phyloP scores from a whole-genome alignment of 1,284 basidiomycete genomes.

The Ceratobasidium sp. region DNA sequence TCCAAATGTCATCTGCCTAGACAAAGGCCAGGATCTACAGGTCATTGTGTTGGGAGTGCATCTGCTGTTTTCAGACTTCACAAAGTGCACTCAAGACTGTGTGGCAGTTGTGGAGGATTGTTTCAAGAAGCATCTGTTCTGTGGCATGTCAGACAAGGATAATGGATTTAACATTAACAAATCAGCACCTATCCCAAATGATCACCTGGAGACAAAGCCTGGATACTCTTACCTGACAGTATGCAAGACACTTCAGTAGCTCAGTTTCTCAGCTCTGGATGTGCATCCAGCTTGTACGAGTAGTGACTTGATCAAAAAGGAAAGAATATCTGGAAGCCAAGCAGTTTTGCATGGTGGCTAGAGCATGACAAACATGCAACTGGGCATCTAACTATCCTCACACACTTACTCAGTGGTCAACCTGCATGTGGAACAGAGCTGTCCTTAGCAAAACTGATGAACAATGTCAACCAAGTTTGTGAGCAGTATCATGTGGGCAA shows the following conservation, averaged over 20 bases:
- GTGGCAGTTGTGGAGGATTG: neutral
- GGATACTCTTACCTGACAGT: slow-evolving; percentile 9
- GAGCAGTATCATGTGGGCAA: too few species aligned
- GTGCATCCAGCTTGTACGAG: neutral
- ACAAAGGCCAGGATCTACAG: neutral
- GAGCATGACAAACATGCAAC: neutral
- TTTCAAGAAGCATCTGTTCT: neutral
- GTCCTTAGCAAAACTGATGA: neutral
- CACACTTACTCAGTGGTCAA: neutral
- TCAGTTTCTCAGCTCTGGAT: neutral
- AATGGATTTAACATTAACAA: neutral
- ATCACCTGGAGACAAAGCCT: neutral
- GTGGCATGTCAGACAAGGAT: neutral
- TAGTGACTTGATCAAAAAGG: neutral
- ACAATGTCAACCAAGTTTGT: neutral
- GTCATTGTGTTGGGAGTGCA: neutral
- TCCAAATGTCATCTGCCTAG: neutral
- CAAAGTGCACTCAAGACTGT: neutral
- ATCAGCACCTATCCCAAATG: neutral
- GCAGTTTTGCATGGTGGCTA: neutral
- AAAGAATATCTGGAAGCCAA: neutral
- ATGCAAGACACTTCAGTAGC: neutral
- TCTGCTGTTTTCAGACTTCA: neutral
- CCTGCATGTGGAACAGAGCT: slow-evolving; percentile 4
- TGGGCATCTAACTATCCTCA: neutral